Percentiles rank a stretch among this genome's conserved stretches.
Conservation (phyloP, 257 asterid genomes). For the Paraleonurus japonicus region DNA sequence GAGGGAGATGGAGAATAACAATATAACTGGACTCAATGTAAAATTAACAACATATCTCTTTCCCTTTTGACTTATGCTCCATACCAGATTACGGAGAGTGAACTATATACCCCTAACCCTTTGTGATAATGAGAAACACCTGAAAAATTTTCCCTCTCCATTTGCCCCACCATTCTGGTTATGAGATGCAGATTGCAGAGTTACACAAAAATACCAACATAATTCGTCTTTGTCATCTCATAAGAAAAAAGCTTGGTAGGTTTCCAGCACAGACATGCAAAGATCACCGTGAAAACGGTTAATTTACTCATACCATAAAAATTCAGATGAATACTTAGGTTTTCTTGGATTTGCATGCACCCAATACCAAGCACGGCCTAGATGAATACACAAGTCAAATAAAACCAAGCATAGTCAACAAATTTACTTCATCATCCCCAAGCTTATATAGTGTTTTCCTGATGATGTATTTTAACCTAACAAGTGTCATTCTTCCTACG, state of each 20-base stretch:
- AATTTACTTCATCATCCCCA: background rate
- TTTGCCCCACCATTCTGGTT: background rate
- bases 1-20: background rate
- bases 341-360: background rate
- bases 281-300: background rate
- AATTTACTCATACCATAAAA: background rate
- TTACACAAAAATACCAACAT: background rate
- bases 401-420: background rate
- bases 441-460: background rate
- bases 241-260: background rate
- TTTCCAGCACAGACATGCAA: background rate
- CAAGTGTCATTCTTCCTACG: background rate
- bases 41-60: background rate
- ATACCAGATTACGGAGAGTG: background rate
- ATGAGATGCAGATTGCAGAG: background rate
- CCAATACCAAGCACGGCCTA: background rate
- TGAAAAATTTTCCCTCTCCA: background rate
- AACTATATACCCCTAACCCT: background rate
- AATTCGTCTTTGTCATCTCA: background rate
- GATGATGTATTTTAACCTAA: background rate
- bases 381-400: background rate
- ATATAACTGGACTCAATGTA: background rate
- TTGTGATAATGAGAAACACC: background rate
- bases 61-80: background rate
- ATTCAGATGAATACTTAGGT: slow-evolving; percentile 1